phyloP scores from a whole-genome alignment of 495 filamentous ascomycete genomes.

The Physcia stellaris region DNA sequence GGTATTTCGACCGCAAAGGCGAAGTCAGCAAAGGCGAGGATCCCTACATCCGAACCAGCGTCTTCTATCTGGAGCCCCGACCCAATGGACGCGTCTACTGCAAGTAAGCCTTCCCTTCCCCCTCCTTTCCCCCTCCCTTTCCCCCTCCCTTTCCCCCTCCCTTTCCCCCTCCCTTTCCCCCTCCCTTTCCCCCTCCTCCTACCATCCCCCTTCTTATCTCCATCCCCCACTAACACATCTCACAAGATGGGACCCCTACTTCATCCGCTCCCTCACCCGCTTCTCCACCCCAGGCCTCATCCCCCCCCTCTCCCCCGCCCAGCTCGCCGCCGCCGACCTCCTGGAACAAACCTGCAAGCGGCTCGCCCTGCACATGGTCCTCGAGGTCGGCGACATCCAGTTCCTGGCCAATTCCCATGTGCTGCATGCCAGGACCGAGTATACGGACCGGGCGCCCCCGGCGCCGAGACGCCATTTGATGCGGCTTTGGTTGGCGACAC shows the following conservation, averaged over 20 bases:
- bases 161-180: no score
- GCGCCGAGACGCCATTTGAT: constrained; percentile 62
- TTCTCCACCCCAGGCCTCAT: constrained; percentile 55
- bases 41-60: constrained; percentile 56
- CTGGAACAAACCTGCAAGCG: constrained; percentile 55
- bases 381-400: constrained; percentile 71
- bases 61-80: constrained; percentile 49
- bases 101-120: constrained; percentile 24
- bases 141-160: no score
- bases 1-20: constrained; percentile 94
- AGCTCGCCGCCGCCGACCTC: constrained; percentile 47
- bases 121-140: no score
- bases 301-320: constrained; percentile 48
- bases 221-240: not conserved
- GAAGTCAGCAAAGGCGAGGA: constrained; percentile 63
- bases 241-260: constrained; percentile 68
- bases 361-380: constrained; percentile 58
- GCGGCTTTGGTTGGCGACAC: constrained; percentile 70
- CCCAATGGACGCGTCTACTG: constrained; percentile 38
- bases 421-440: constrained; percentile 55
- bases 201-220: no score
- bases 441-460: constrained; percentile 49
- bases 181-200: no score
- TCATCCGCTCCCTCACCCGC: constrained; percentile 49
- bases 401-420: constrained; percentile 58